These are phyloP conservation scores for Solanum chacoense DNA, from an alignment of 305 asterid species.

Conservation along the genomic window DNA sequence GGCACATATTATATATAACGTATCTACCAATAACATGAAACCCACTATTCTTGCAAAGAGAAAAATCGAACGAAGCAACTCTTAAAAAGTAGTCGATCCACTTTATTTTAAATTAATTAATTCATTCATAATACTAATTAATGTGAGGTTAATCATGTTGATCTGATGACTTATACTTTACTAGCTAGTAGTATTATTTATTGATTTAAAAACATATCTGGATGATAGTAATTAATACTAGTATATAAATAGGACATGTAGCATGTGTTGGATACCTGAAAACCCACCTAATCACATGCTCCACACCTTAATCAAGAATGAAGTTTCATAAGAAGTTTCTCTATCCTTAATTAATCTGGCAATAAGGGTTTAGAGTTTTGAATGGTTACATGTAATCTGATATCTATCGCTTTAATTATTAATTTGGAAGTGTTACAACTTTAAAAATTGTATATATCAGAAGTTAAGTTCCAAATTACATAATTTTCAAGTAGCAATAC, in stretches of 20 bases:
- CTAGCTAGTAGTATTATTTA: slow-evolving; percentile 10
- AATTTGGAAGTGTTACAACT: not conserved
- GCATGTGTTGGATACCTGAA: slow-evolving; percentile 69
- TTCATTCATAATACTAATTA: not conserved
- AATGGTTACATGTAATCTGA: not conserved
- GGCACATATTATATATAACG: not conserved
- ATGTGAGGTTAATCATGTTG: slow-evolving; percentile 14
- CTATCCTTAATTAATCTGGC: not conserved
- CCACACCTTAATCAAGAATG: slow-evolving; percentile 17
- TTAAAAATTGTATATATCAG: not conserved
- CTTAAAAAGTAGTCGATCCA: not conserved
- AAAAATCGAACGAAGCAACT: not conserved
- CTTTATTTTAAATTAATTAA: not conserved
- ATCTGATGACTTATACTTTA: slow-evolving; percentile 17
- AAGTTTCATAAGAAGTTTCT: not conserved
- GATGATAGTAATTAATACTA: not conserved
- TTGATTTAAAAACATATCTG: not conserved
- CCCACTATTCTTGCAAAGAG: slow-evolving; percentile 30
- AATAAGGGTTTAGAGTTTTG: not conserved
- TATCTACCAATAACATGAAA: slow-evolving; percentile 44
- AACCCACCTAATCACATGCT: slow-evolving; percentile 72
- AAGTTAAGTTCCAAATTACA: not conserved
- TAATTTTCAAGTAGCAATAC: not conserved
- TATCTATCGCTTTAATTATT: not conserved
- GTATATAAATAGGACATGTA: slow-evolving; percentile 12